Percentiles rank a stretch among this genome's conserved stretches.
These are phyloP conservation scores for Colletotrichum sp. DNA, from an alignment of 2,329 filamentous ascomycete species.

Conservation along the genomic window DNA sequence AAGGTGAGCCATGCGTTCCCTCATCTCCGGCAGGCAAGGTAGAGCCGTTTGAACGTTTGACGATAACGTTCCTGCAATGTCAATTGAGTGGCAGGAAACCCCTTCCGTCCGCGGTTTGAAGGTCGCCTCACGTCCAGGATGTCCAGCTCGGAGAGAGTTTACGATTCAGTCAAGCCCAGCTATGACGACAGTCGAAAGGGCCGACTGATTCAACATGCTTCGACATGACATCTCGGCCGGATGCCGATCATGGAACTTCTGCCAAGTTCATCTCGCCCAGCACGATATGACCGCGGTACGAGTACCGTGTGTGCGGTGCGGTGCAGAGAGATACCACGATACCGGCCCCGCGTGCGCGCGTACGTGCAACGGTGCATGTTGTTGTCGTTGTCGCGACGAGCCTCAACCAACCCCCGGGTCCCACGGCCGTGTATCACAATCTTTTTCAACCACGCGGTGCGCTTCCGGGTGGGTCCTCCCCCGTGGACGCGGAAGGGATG, in stretches of 20 bases:
- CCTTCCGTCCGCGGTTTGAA: slow-evolving; percentile 11
- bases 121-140: slow-evolving; percentile 17
- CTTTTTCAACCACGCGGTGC: not conserved
- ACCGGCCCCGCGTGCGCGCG: not conserved
- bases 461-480: slow-evolving; percentile 5
- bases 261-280: slow-evolving; percentile 18
- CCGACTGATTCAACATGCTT: slow-evolving; percentile 13
- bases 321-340: not conserved
- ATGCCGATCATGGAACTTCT: slow-evolving; percentile 16
- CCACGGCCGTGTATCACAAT: slow-evolving; percentile 19
- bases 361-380: not conserved
- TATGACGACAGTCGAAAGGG: slow-evolving; percentile 13
- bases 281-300: not conserved
- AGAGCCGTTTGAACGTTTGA: not conserved
- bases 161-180: slow-evolving; percentile 9
- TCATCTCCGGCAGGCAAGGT: slow-evolving; percentile 21
- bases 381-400: not conserved
- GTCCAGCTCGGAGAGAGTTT: not conserved
- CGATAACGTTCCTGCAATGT: slow-evolving; percentile 13
- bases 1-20: slow-evolving; percentile 8
- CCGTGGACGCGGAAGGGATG: not conserved
- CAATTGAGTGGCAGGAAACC: not conserved
- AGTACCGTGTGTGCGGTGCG: not conserved
- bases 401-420: slow-evolving; percentile 3
- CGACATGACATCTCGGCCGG: slow-evolving; percentile 13